Conservation (phyloP, 768 basidiomycete species). For the Fomitopsis pulvina region DNA sequence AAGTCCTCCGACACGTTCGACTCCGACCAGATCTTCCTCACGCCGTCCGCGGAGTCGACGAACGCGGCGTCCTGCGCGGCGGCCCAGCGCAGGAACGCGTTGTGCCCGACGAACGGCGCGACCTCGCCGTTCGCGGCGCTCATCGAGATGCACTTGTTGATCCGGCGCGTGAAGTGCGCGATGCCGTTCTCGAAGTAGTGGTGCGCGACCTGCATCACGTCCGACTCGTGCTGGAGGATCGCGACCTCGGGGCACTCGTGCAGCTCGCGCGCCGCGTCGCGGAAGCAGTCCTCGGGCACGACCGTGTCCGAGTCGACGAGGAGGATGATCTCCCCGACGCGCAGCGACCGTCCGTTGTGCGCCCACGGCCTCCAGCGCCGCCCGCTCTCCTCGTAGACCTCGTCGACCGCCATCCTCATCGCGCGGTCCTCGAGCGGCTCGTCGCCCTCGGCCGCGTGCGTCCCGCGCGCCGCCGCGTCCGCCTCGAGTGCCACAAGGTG, state of each 20-base stretch:
- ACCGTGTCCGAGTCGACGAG: constrained; percentile 79
- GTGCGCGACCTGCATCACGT: constrained; percentile 86
- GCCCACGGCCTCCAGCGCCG: constrained; percentile 68
- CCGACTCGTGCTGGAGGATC: constrained; percentile 90
- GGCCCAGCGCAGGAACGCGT: constrained; percentile 86
- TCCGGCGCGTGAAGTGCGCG: constrained; percentile 80
- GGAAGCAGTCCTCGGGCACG: constrained; percentile 83
- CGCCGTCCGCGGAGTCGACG: constrained; percentile 54
- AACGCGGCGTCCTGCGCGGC: constrained; percentile 85
- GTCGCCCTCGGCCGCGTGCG: constrained; percentile 34
- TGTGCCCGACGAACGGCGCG: constrained; percentile 81
- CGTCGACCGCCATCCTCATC: constrained; percentile 67
- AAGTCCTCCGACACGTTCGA: constrained; percentile 80
- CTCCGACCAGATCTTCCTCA: constrained; percentile 79
- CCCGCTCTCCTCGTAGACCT: constrained; percentile 55
- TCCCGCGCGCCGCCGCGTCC: constrained; percentile 27
- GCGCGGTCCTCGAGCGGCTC: constrained; percentile 66
- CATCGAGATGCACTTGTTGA: constrained; percentile 80
- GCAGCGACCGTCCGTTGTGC: constrained; percentile 63
- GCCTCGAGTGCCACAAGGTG: constrained; percentile 42
- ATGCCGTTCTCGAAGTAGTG: constrained; percentile 92
- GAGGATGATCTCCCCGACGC: constrained; percentile 75
- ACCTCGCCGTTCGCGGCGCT: constrained; percentile 77
- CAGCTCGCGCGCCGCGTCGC: constrained; percentile 85
- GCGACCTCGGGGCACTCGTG: constrained; percentile 76